Evolutionary conservation across 108 stramenopile species (phyloP).

Genomic region (Nannochloropsis granulata): DNA sequence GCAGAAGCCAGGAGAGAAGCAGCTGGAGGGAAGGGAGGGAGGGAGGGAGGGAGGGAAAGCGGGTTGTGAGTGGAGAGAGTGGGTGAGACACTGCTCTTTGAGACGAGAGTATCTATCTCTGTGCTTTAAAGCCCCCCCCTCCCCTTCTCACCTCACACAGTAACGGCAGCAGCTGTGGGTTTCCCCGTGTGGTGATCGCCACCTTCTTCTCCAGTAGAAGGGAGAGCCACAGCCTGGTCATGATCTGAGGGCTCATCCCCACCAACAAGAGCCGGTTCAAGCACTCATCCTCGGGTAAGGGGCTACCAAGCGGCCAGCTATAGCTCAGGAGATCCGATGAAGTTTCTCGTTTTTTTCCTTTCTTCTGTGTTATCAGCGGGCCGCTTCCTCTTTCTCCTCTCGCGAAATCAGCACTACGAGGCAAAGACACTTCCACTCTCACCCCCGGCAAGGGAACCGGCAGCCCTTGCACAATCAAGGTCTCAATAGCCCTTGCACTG

Average conservation of each 20-base stretch:
- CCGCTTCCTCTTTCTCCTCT: no score
- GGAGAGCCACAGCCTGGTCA: background rate
- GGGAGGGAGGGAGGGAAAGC: background rate
- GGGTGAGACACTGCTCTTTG: no score
- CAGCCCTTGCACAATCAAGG: background rate
- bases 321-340: background rate
- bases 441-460: background rate
- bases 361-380: background rate
- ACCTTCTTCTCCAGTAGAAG: background rate
- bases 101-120: no score
- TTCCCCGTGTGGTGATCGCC: background rate
- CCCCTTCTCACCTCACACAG: background rate
- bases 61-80: background rate
- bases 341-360: background rate
- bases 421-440: background rate
- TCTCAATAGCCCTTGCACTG: background rate
- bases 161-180: background rate
- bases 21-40: background rate
- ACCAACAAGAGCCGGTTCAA: background rate
- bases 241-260: background rate
- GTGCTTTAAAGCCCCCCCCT: no score
- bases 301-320: background rate
- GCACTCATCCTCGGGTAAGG: background rate
- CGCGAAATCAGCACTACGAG: no score
- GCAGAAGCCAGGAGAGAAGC: background rate